Evolutionary conservation across 805 yeast genomes (phyloP).

Genomic region (Saturnispora halmiae): DNA sequence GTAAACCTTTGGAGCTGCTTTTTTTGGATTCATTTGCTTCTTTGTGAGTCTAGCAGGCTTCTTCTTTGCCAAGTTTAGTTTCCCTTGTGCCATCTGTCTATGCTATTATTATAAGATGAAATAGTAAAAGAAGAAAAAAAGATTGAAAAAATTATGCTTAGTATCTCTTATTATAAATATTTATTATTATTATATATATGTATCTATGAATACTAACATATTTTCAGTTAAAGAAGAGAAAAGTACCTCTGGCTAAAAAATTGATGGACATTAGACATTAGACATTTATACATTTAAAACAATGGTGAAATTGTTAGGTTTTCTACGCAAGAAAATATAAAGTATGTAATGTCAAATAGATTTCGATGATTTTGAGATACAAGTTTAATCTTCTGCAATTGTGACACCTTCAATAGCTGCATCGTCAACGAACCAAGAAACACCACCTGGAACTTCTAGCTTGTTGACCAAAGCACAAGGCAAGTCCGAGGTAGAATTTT

Average conservation of each 20-base stretch:
- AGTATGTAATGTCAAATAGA: no score
- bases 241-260: no score
- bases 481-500: conserved; percentile 31
- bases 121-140: background rate
- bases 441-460: conserved; percentile 34
- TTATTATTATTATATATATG: no score
- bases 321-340: no score
- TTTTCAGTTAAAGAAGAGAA: no score
- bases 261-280: no score
- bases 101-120: background rate
- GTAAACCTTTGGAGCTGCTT: conserved; percentile 65
- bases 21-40: conserved; percentile 53
- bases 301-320: no score
- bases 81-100: conserved; percentile 60
- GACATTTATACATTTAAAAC: no score
- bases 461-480: conserved; percentile 75
- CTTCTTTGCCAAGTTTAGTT: conserved; percentile 44
- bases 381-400: conserved; percentile 11
- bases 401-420: conserved; percentile 62
- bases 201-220: no score
- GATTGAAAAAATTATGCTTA: background rate
- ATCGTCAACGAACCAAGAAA: conserved; percentile 76
- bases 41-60: conserved; percentile 50
- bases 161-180: no score
- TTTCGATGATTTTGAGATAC: background rate